These are phyloP conservation scores for Ammopiptanthus mongolicus DNA, from an alignment of 306 rosid genomes.

Conservation along the genomic window DNA sequence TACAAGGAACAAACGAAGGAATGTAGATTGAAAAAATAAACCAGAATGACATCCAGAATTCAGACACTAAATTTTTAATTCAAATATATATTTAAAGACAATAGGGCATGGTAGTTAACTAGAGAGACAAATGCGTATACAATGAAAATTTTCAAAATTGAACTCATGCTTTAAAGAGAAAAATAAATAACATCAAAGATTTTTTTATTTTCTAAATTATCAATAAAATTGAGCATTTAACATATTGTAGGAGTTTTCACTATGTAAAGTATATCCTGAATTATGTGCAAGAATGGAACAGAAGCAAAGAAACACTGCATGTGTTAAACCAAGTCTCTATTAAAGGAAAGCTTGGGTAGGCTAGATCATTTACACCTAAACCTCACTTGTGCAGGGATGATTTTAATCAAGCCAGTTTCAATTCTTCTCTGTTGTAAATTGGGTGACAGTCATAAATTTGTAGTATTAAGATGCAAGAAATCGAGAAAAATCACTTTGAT, in stretches of 20 bases:
- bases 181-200: neutral
- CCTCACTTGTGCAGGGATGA: neutral
- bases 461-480: neutral
- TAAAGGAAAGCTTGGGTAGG: neutral
- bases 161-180: neutral
- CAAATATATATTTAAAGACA: neutral
- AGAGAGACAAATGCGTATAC: neutral
- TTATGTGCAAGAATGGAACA: neutral
- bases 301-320: neutral
- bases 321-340: neutral
- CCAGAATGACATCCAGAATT: neutral
- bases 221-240: neutral
- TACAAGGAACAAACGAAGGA: neutral
- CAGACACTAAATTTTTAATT: neutral
- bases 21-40: neutral
- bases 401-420: neutral
- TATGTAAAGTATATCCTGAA: neutral
- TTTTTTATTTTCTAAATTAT: neutral
- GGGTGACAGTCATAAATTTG: neutral
- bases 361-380: neutral
- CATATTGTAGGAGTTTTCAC: neutral
- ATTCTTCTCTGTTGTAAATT: neutral
- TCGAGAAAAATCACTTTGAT: neutral
- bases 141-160: neutral
- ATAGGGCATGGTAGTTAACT: neutral